Evolutionary conservation across 805 yeast genomes (phyloP).

Genomic region (Lachancea meyersii): DNA sequence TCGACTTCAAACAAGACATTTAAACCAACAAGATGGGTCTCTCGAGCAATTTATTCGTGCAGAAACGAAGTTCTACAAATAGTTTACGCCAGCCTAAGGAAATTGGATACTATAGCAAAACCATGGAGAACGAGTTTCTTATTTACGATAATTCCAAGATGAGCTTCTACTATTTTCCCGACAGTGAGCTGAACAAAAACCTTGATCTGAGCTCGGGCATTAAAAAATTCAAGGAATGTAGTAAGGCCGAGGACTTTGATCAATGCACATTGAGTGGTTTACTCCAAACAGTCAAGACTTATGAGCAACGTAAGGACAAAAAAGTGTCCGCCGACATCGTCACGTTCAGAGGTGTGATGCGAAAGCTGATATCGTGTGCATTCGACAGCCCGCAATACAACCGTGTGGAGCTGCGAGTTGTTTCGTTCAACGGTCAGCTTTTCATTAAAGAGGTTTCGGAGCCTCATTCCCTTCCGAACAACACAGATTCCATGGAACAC

Average conservation of each 20-base stretch:
- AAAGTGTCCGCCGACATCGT: conserved; percentile 58
- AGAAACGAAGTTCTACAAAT: conserved; percentile 52
- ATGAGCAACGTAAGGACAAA: conserved; percentile 44
- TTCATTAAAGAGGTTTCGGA: conserved; percentile 46
- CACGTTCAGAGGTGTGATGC: conserved; percentile 78
- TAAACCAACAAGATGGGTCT: conserved; percentile 22
- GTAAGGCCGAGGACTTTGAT: conserved; percentile 44
- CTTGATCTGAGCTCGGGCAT: conserved; percentile 64
- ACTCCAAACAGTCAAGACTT: conserved; percentile 45
- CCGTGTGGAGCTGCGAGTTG: conserved; percentile 54
- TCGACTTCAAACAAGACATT: background rate
- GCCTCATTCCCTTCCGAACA: conserved; percentile 38
- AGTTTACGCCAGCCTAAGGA: conserved; percentile 84
- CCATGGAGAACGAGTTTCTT: conserved; percentile 45
- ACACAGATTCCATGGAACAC: conserved; percentile 28
- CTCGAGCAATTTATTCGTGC: conserved; percentile 28
- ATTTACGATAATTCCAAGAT: conserved; percentile 48
- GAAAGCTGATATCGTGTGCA: conserved; percentile 50
- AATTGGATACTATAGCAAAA: conserved; percentile 58
- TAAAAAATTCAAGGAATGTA: conserved; percentile 48
- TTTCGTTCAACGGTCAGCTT: conserved; percentile 68
- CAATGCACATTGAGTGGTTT: conserved; percentile 42
- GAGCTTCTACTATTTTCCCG: conserved; percentile 78
- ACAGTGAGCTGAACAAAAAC: conserved; percentile 52
- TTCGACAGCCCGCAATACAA: conserved; percentile 49